Evolutionary conservation across 1,284 basidiomycete genomes (phyloP).

Genomic region (Cryptococcus sp.): DNA sequence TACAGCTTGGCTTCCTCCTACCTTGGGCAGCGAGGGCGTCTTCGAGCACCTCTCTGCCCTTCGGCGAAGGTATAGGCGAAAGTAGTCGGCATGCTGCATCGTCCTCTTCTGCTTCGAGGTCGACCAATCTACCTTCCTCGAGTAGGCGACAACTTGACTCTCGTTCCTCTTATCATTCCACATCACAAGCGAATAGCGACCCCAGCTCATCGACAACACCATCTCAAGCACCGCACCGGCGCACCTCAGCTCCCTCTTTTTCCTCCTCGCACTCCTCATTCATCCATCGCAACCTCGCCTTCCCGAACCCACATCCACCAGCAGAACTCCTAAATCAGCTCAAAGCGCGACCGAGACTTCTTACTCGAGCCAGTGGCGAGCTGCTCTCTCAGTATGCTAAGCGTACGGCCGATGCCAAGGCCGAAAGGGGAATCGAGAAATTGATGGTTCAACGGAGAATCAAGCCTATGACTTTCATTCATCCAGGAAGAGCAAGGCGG

Average conservation of each 20-base stretch:
- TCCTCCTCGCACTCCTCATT: not conserved
- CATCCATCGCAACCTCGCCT: conserved; percentile 8
- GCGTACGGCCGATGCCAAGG: conserved; percentile 12
- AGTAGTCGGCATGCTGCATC: not conserved
- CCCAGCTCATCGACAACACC: too few species aligned
- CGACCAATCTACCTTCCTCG: too few species aligned
- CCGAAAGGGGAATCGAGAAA: conserved; percentile 6
- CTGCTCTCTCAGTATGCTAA: conserved; percentile 12
- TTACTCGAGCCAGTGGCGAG: conserved; percentile 10
- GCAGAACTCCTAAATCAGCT: conserved; percentile 7
- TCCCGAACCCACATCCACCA: conserved; percentile 14
- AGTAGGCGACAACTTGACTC: too few species aligned
- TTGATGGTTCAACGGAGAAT: conserved; percentile 11
- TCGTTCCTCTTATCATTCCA: too few species aligned
- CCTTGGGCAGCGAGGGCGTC: not conserved
- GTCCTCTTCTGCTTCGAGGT: too few species aligned
- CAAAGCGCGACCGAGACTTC: not conserved
- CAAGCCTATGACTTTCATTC: conserved; percentile 1
- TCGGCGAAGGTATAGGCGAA: not conserved
- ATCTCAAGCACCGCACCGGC: not conserved
- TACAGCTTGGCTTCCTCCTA: not conserved
- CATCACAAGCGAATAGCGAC: not conserved
- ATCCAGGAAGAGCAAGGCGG: too few species aligned
- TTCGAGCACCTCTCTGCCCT: not conserved
- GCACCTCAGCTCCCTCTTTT: not conserved